Evolutionary conservation across 768 basidiomycete species (phyloP), one percentile per base, ranked within the genome.

Genomic region (Vararia minispora): DNA sequence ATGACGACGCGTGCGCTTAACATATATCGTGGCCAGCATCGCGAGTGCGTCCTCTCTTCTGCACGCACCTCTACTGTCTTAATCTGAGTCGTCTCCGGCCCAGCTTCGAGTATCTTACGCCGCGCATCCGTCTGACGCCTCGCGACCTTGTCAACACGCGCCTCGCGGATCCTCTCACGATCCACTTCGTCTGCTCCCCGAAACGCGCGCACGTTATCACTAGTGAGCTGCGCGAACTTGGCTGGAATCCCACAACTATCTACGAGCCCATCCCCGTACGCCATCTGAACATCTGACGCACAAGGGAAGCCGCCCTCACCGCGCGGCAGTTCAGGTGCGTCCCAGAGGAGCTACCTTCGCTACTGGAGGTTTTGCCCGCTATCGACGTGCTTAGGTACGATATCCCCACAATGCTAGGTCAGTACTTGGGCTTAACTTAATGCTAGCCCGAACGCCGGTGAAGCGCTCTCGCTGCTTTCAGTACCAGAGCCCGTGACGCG

Each of bases 111-210:
- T 94, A 92, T 52, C 63, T 77, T 34, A 85, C 81, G 0, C 72
- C 81, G 23, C 68, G 79, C 37, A 66, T 79, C 39, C 74, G 77
- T 5, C 65, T 91, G 38, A 75, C 71, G 10, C 88, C 88, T 16
- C 61, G 59, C 37, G 86, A 94, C 57, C 61, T 90, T 33, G 51
- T 52, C 3, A 62, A 55, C 6, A 79, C 78, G 4, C 63, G 53
- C 37, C 61, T 88, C 6, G 68, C 56, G 3, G 51, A 58, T 25
- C 62, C 87, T 11, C 50, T 56, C 13, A 66, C 65, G 14, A 51
- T 94, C 29, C 90, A 95, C 57, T 89, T 89, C 49, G 77, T 90
- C 16, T 92, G 88, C 53, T 87, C 87, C 3, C 88, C 90, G 0
- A 54, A 63, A 2, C 71, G 90, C 29, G 85, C 86, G 4, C 55